A percentile compares a stretch with the other conserved stretches of the same genome.
Evolutionary conservation across 2,329 filamentous ascomycete species (phyloP).

Genomic region (Stagonosporopsis cucurbitacearum): DNA sequence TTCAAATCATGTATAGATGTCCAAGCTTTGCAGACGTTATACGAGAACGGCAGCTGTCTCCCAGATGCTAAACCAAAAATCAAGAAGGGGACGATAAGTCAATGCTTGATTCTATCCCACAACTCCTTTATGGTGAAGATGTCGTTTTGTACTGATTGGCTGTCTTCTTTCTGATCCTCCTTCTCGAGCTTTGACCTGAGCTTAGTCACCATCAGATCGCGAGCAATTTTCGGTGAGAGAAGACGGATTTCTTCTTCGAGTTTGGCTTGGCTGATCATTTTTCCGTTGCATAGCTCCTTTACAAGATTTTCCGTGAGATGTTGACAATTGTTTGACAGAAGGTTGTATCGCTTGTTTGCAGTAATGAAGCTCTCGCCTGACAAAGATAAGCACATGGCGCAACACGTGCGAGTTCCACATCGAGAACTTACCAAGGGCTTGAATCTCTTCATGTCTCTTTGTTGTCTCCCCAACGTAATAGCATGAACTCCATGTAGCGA

Average conservation of each 20-base stretch:
- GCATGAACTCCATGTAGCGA: slow-evolving; percentile 17
- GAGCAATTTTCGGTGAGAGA: slow-evolving; percentile 18
- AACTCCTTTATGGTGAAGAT: slow-evolving; percentile 19
- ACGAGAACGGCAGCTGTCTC: not conserved
- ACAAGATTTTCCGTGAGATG: slow-evolving; percentile 18
- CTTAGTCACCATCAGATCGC: slow-evolving; percentile 15
- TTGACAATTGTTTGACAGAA: slow-evolving; percentile 19
- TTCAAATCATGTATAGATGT: not conserved
- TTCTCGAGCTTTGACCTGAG: slow-evolving; percentile 17
- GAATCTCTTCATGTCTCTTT: slow-evolving; percentile 16
- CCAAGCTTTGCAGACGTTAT: not conserved
- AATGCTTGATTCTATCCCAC: slow-evolving; percentile 17
- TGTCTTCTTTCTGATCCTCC: slow-evolving; percentile 18
- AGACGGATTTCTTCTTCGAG: slow-evolving; percentile 18
- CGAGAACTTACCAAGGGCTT: slow-evolving; percentile 5
- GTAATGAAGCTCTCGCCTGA: slow-evolving; percentile 15
- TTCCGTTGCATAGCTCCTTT: slow-evolving; percentile 15
- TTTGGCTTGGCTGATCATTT: slow-evolving; percentile 19
- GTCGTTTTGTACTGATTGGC: slow-evolving; percentile 16
- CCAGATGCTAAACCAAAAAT: not conserved
- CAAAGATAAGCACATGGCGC: not conserved
- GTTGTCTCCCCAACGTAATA: slow-evolving; percentile 21
- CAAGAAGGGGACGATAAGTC: not conserved
- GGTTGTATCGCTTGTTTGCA: slow-evolving; percentile 16
- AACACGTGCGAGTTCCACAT: too few species aligned